Evolutionary conservation across 2,329 filamentous ascomycete species (phyloP), one percentile per base, ranked within the genome.

Genomic region (Colletotrichum brevisporum): DNA sequence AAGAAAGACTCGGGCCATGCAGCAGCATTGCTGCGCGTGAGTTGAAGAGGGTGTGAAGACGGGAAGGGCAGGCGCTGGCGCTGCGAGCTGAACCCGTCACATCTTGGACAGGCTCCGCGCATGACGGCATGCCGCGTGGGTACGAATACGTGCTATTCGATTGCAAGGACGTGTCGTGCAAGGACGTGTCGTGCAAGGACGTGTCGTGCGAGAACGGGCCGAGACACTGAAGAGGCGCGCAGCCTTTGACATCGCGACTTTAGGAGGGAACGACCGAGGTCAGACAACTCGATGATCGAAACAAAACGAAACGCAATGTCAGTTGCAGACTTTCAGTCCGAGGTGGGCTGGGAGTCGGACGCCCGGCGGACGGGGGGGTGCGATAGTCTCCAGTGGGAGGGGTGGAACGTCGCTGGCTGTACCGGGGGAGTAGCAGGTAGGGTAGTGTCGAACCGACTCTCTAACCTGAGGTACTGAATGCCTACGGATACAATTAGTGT

Each of bases 271-370:
- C 41, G 36, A 43, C 15, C 51, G 64, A 52, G 64, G 36, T 57
- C 51, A 51, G 56, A 62, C 27, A 55, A 27, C n/a, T 56, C 21
- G 54, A 47, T 48, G 21, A 64, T 48, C 39, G 60, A 63, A 57
- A 64, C 65, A 47, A 68, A 59, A 64, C 65, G 53, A 68, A 59
- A 68, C 50, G 27, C 54, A 58, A 39, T 39, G 66, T 65, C 61
- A 48, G 61, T 55, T 68, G 54, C 54, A 59, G 61, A 43, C 61
- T 55, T 68, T 48, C 54, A 59, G 61, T 50, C 61, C 54, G 61
- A 56, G 63, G 53, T 53, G 27, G 31, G 27, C 47, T 60, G 53
- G 65, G 39, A 45, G 21, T 24, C 21, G 21, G 21, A 24, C 21
- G 16, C 27, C 45, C 27, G 43, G 21, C 36, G 36, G 26, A 68